These are phyloP conservation scores for Cyclostephanos tholiformis DNA, from an alignment of 108 stramenopile species.

Conservation along the genomic window DNA sequence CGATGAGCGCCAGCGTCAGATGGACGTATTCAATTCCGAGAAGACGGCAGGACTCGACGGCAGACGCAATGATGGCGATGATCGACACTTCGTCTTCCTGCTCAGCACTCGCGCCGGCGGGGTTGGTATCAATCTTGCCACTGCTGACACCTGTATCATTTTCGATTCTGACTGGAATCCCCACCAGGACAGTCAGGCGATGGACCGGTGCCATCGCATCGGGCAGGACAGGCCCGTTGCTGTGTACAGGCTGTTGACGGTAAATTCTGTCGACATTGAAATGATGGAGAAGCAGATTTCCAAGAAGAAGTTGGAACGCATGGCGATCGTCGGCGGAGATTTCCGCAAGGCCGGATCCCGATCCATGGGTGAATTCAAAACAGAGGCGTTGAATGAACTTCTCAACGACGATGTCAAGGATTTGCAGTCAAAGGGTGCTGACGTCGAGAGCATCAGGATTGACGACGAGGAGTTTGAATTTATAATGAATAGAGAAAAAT, in stretches of 20 bases:
- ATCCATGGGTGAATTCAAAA: constrained; percentile 75
- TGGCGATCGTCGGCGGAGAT: constrained; percentile 96
- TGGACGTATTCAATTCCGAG: constrained; percentile 94
- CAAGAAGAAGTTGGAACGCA: constrained; percentile 95
- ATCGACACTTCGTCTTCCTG: constrained; percentile 90
- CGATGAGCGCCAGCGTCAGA: constrained; percentile 93
- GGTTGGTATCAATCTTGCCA: constrained; percentile 93
- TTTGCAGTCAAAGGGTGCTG: constrained; percentile 69
- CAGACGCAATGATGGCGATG: constrained; percentile 65
- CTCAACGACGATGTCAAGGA: constrained; percentile 92
- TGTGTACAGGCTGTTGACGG: constrained; percentile 95
- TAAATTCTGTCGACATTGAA: constrained; percentile 95
- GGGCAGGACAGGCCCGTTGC: constrained; percentile 93
- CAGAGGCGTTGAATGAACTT: constrained; percentile 68
- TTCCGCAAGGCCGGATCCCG: constrained; percentile 90
- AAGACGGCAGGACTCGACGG: constrained; percentile 72
- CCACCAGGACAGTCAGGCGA: constrained; percentile 90
- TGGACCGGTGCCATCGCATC: constrained; percentile 94
- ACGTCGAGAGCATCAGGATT: constrained; percentile 78
- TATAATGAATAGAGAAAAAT: constrained; percentile 83
- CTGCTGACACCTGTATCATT: constrained; percentile 98
- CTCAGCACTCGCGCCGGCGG: constrained; percentile 97
- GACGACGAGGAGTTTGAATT: constrained; percentile 86
- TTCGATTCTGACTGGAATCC: constrained; percentile 99
- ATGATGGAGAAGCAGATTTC: constrained; percentile 98